Evolutionary conservation across 768 basidiomycete species (phyloP).

Genomic region (Calocybe indica): DNA sequence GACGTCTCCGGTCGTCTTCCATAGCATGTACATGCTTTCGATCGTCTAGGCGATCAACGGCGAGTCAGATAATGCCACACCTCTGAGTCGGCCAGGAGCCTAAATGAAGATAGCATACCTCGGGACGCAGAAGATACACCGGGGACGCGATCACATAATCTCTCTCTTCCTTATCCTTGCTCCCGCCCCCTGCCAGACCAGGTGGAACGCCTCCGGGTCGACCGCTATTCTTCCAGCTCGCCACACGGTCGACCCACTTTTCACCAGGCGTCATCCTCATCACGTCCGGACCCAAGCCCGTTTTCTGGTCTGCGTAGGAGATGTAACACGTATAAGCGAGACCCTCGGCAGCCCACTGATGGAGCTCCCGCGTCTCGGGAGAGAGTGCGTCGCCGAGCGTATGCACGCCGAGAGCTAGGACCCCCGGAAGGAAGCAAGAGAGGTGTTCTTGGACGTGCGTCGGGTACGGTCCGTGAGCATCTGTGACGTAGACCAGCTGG

Average conservation of each 20-base stretch:
- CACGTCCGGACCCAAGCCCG: slow-evolving; percentile 63
- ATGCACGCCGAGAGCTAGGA: slow-evolving; percentile 57
- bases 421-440: slow-evolving; percentile 64
- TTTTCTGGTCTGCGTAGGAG: slow-evolving; percentile 58
- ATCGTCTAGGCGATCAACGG: slow-evolving; percentile 41
- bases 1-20: slow-evolving; percentile 57
- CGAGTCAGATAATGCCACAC: too few species aligned
- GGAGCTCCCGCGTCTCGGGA: slow-evolving; percentile 33
- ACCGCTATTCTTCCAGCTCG: slow-evolving; percentile 38
- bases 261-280: slow-evolving; percentile 31
- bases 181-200: slow-evolving; percentile 33
- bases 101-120: slow-evolving; percentile 32
- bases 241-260: slow-evolving; percentile 42
- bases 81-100: too few species aligned
- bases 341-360: slow-evolving; percentile 68
- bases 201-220: slow-evolving; percentile 31
- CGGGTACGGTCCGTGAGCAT: slow-evolving; percentile 28
- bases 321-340: slow-evolving; percentile 64
- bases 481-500: slow-evolving; percentile 59
- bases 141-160: slow-evolving; percentile 43
- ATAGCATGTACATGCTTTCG: slow-evolving; percentile 66
- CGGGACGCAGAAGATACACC: slow-evolving; percentile 59
- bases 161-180: slow-evolving; percentile 22
- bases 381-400: slow-evolving; percentile 30
- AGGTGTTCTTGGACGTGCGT: slow-evolving; percentile 56